Percentiles rank a stretch among this genome's conserved stretches.
These are phyloP conservation scores for Spiromastix sp. DNA, from an alignment of 2,329 filamentous ascomycete species.

Conservation along the genomic window DNA sequence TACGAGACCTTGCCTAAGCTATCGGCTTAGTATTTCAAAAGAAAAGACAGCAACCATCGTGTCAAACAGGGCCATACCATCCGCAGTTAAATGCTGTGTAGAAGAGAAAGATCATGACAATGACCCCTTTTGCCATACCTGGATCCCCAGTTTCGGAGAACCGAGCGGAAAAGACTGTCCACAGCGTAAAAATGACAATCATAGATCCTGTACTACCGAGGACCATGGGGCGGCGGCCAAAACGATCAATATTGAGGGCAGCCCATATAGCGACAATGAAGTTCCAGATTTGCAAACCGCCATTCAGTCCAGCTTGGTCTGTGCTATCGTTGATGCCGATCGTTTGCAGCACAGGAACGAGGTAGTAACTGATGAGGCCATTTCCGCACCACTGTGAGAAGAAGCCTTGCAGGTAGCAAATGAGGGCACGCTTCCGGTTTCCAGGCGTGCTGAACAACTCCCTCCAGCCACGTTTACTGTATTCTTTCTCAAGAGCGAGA, in stretches of 20 bases:
- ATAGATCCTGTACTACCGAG: slow-evolving; percentile 31
- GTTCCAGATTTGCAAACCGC: slow-evolving; percentile 50
- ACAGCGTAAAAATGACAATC: slow-evolving; percentile 25
- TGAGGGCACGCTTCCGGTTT: slow-evolving; percentile 53
- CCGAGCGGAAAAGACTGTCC: slow-evolving; percentile 19
- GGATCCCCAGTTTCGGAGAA: neutral
- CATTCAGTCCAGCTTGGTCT: slow-evolving; percentile 33
- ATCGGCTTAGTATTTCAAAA: slow-evolving; percentile 21
- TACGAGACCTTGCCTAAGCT: slow-evolving; percentile 19
- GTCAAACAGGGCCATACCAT: slow-evolving; percentile 28
- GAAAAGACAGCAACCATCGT: slow-evolving; percentile 42
- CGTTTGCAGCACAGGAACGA: slow-evolving; percentile 50
- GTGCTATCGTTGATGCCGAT: slow-evolving; percentile 43
- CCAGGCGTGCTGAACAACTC: slow-evolving; percentile 54
- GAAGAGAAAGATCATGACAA: slow-evolving; percentile 40
- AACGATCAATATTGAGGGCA: slow-evolving; percentile 44
- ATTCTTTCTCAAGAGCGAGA: slow-evolving; percentile 46
- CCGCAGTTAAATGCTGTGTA: slow-evolving; percentile 34
- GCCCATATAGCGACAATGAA: slow-evolving; percentile 47
- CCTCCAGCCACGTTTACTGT: slow-evolving; percentile 43
- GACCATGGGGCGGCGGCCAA: slow-evolving; percentile 49
- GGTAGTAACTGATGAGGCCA: slow-evolving; percentile 57
- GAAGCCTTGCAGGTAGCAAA: slow-evolving; percentile 54
- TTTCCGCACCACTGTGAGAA: slow-evolving; percentile 61
- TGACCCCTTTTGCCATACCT: slow-evolving; percentile 12